These are phyloP conservation scores for Citrullus mucosospermus DNA, from an alignment of 306 rosid genomes.

Conservation along the genomic window DNA sequence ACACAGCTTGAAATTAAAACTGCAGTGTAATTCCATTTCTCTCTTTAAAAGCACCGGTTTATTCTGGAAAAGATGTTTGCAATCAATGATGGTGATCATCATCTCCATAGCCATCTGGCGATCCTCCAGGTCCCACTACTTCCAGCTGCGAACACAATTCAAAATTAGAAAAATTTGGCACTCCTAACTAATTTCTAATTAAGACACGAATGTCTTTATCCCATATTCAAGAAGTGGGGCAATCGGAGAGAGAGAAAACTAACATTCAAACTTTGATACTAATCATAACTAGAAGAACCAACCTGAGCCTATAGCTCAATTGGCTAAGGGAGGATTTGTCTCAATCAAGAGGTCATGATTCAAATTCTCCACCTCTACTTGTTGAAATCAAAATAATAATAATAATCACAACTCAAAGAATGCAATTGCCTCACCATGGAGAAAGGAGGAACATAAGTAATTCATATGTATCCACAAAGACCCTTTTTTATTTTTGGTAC, in stretches of 20 bases:
- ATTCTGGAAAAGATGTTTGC: not conserved
- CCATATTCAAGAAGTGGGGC: not conserved
- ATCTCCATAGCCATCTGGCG: conserved; percentile 27
- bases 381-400: too few relatives aligned
- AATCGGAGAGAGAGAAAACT: not conserved
- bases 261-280: not conserved
- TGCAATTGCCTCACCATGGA: too few relatives aligned
- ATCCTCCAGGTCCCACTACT: conserved; percentile 34
- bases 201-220: not conserved
- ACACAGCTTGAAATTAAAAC: not conserved
- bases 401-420: too few relatives aligned
- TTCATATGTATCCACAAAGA: too few relatives aligned
- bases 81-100: conserved; percentile 26
- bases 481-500: too few relatives aligned
- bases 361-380: too few relatives aligned
- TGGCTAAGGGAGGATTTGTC: too few relatives aligned
- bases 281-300: not conserved
- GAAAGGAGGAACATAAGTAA: not conserved
- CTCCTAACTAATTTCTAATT: not conserved
- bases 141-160: conserved; percentile 19
- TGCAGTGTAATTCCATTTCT: not conserved
- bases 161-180: not conserved
- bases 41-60: not conserved
- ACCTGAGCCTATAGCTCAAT: too few relatives aligned
- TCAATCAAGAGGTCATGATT: too few relatives aligned